Evolutionary conservation across 176 grass and related monocot genomes (phyloP), one percentile per base, ranked within the genome.

Genomic region (Aegilops umbellulata): DNA sequence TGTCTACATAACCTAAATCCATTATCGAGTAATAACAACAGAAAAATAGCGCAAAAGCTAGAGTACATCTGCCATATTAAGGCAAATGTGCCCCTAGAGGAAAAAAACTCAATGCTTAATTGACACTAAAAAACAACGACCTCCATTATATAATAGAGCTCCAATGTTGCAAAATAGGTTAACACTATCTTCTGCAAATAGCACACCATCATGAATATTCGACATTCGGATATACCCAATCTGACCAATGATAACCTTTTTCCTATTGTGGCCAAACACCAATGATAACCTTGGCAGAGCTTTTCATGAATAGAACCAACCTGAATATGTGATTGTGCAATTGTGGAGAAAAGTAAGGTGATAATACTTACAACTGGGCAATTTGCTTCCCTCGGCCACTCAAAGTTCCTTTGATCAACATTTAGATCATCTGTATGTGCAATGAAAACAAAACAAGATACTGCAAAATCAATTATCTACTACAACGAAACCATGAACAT

Each of bases 381-480:
- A 85, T 95, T 95, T 85, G 83, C 80, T 93, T 95, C 95, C 84
- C 95, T 95, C 67, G 95, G 84, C 95, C 95, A 98, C 81, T 98
- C 95, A 60, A 98, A 70, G 82, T 95, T 98, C 79, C 95, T 95
- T 90, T 93, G 95, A 74, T 98, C 95, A 77, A 95, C 90, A 89
- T 95, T 82, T 79, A 98, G 82, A 92, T 98, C 93, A 89, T 94
- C 93, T 98, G 84, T 31, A 32, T 67, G 53, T 49, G 29, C 23
- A 61, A 82, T 64, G 77, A 64, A 49, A 69, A 81, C 3, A 89
- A 30, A 26, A 84, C n/a, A 74, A 78, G 11, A 20, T 13, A 66
- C 8, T 38, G 12, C 70, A 66, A 57, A 69, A 69, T 61, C 69
- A 82, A 55, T 53, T n/a, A 42, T 24, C n/a, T 74, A 3, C 42